phyloP scores from a whole-genome alignment of 495 filamentous ascomycete species.

The Penicillium coprophilum region DNA sequence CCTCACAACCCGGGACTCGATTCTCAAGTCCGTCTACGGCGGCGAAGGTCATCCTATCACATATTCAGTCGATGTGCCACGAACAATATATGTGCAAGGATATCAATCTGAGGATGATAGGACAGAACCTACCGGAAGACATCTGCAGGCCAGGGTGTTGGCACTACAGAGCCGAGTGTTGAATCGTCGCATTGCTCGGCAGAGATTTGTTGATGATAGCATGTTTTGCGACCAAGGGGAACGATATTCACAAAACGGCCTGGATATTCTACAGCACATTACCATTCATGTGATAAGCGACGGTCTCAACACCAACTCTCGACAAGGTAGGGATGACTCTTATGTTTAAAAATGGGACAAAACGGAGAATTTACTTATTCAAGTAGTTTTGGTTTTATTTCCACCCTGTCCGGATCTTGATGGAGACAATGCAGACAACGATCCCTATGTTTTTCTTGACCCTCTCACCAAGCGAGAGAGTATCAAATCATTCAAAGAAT shows the following conservation, averaged over 20 bases:
- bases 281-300: neutral
- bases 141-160: neutral
- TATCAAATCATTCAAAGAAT: neutral
- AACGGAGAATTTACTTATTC: neutral
- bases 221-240: neutral
- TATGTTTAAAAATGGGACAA: neutral
- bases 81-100: conserved; percentile 1
- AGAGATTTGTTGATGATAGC: neutral
- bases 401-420: neutral
- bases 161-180: neutral
- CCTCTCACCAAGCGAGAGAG: neutral
- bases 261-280: neutral
- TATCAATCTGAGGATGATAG: neutral
- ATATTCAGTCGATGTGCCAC: neutral
- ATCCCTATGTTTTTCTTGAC: neutral
- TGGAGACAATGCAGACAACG: neutral
- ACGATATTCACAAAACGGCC: neutral
- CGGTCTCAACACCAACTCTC: neutral
- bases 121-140: neutral
- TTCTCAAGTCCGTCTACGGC: neutral
- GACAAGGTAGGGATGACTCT: neutral
- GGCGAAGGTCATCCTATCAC: neutral
- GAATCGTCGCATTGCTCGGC: neutral
- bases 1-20: neutral
- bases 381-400: neutral